A percentile compares a stretch with the other conserved stretches of the same genome.
These are phyloP conservation scores for Leccinum subtestaceum DNA, from an alignment of 768 basidiomycete genomes.

Conservation along the genomic window DNA sequence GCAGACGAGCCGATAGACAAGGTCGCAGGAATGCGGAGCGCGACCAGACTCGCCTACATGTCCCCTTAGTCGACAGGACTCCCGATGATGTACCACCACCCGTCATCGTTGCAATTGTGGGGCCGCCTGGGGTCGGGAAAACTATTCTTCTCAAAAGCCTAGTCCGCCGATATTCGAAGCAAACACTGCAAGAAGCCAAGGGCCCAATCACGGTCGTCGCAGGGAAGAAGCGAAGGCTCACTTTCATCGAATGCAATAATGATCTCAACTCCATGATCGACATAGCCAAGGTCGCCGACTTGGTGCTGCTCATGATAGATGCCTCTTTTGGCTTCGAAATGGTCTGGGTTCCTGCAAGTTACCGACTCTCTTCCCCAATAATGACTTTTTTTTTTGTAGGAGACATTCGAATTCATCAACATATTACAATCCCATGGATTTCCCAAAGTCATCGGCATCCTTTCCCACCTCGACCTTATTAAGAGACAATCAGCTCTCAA, in stretches of 20 bases:
- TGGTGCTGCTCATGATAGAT: constrained; percentile 96
- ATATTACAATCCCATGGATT: constrained; percentile 96
- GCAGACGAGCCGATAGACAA: constrained; percentile 82
- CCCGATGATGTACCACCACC: constrained; percentile 91
- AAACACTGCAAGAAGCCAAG: constrained; percentile 82
- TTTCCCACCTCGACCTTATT: constrained; percentile 95
- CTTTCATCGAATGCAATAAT: constrained; percentile 96
- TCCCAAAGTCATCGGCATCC: constrained; percentile 95
- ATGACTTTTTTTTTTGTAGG: constrained; percentile 45
- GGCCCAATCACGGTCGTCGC: constrained; percentile 94
- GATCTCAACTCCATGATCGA: constrained; percentile 99
- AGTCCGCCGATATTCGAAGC: constrained; percentile 90
- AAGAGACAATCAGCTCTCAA: constrained; percentile 86
- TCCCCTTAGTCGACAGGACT: constrained; percentile 92
- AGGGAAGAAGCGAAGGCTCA: constrained; percentile 90
- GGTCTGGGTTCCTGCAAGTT: constrained; percentile 48
- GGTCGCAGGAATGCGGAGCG: constrained; percentile 89
- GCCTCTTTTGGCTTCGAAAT: constrained; percentile 98
- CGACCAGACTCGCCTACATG: constrained; percentile 93
- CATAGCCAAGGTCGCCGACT: constrained; percentile 93
- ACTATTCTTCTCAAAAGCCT: constrained; percentile 90
- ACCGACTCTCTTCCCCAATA: background rate
- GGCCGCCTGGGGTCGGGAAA: constrained; percentile 96
- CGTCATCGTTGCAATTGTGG: constrained; percentile 91
- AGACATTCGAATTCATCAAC: constrained; percentile 98